Evolutionary conservation across 352 stramenopile species (phyloP), one percentile per base, ranked within the genome.

Genomic region (Pythium pectinolyticum): DNA sequence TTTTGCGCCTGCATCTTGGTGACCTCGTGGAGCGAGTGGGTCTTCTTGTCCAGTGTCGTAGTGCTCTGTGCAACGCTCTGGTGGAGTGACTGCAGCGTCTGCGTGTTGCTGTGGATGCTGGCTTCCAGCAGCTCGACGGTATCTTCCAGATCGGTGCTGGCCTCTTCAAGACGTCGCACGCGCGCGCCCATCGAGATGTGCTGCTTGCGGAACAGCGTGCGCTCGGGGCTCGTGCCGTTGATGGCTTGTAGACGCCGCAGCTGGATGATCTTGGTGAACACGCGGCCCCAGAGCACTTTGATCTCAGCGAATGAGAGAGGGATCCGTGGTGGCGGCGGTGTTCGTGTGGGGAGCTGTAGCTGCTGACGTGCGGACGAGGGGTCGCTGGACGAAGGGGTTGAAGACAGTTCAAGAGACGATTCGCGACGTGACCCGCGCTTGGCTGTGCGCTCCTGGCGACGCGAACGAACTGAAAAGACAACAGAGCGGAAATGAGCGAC

Each of bases 101-200:
- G 70, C 3, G 60, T 71, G 31, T 76, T 84, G 20, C 54, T 67
- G 15, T 82, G 66, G 24, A 84, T 69, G 22, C 59, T 73, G 1
- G 43, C 35, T 50, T 88, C 74, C 3, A 89, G 68, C 32, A 81
- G 59, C 41, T 81, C 77, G 10, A 88, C 61, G 17, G 75, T 73
- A 43, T 82, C 77, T 46, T 89, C 80, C 17, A 88, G 17, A 31
- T 84, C 78, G 3, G 40, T 51, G 5, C 66, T 62, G 0, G 75
- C 77, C 57, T 89, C 80, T 57, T 91, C 82, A 0, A 91, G 69
- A 4, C 80, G 68, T 52, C 77, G 77, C 3, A 91, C 75, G 3
- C 80, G 80, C 11, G 77, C 72, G 2, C 82, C 82, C 62, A 91
- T 85, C 4, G 82, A 89, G 11, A 84, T 73, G 55, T 87, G 82